A percentile compares a stretch with the other conserved stretches of the same genome.
phyloP scores from a whole-genome alignment of 495 filamentous ascomycete genomes.

The Aspergillus hancockii region DNA sequence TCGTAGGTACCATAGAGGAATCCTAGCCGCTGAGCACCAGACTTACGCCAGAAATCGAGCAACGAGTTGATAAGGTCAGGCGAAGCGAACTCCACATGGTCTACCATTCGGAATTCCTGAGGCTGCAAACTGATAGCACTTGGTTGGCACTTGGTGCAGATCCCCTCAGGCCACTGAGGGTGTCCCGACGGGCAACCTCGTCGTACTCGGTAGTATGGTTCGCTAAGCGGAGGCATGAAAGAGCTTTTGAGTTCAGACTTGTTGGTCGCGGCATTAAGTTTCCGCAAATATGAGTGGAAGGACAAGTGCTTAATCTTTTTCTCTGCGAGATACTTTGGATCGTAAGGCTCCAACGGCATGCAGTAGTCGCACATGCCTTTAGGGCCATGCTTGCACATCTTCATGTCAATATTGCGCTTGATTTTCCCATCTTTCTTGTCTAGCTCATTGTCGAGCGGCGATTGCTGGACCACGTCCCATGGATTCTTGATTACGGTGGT shows the following conservation, averaged over 20 bases:
- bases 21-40: constrained; percentile 76
- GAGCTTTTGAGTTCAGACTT: constrained; percentile 88
- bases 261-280: constrained; percentile 94
- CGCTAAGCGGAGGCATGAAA: constrained; percentile 92
- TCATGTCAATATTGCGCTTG: constrained; percentile 66
- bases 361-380: constrained; percentile 99
- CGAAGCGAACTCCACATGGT: constrained; percentile 94
- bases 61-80: constrained; percentile 80
- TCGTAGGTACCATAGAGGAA: constrained; percentile 90
- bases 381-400: constrained; percentile 92
- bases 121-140: constrained; percentile 95
- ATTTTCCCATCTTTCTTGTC: constrained; percentile 96
- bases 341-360: constrained; percentile 96
- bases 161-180: constrained; percentile 92
- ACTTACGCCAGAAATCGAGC: constrained; percentile 87
- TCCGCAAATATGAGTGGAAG: constrained; percentile 91
- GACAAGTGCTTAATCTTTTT: constrained; percentile 99
- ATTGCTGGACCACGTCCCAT: constrained; percentile 90
- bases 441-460: constrained; percentile 77
- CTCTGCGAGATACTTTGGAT: constrained; percentile 79
- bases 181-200: constrained; percentile 91
- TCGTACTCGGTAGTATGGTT: constrained; percentile 90
- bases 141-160: constrained; percentile 98
- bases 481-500: constrained; percentile 74
- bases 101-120: constrained; percentile 95